Conservation (phyloP, 352 stramenopile genomes). For the Peronospora destructor region DNA sequence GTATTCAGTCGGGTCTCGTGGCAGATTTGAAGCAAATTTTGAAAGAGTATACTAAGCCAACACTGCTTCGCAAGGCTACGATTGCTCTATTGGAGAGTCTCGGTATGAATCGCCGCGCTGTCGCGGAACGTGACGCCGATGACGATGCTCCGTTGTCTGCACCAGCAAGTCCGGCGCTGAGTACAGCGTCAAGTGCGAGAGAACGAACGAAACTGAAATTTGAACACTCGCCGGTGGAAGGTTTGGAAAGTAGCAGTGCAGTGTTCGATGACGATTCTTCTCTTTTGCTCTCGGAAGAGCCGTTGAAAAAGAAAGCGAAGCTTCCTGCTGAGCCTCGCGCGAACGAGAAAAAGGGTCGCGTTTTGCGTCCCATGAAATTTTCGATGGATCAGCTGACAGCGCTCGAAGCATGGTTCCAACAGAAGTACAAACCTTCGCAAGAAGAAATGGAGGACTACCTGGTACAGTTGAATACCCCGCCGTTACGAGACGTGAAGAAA, state of each 20-base stretch:
- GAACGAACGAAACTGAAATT: conserved; percentile 12
- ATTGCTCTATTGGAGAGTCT: conserved; percentile 64
- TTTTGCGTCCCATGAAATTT: conserved; percentile 81
- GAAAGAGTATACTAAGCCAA: conserved; percentile 73
- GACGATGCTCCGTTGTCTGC: conserved; percentile 33
- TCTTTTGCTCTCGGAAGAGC: conserved; percentile 20
- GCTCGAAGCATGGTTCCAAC: conserved; percentile 78
- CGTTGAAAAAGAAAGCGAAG: conserved; percentile 32
- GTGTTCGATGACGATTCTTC: conserved; percentile 21
- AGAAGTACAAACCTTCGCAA: conserved; percentile 81
- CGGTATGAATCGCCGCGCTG: conserved; percentile 53
- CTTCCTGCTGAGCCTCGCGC: conserved; percentile 25
- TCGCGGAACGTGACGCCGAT: conserved; percentile 38
- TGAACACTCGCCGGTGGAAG: conserved; percentile 11
- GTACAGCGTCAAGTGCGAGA: conserved; percentile 28
- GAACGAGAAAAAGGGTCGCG: conserved; percentile 62
- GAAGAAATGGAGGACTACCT: conserved; percentile 77
- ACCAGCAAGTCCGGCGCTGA: conserved; percentile 23
- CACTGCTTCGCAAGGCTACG: conserved; percentile 61
- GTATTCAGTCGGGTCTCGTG: conserved; percentile 61
- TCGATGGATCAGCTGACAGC: conserved; percentile 77
- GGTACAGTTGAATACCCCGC: conserved; percentile 50
- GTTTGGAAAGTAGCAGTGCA: conserved; percentile 13
- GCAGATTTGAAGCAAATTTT: conserved; percentile 73
- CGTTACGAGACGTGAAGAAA: conserved; percentile 66